A percentile compares a stretch with the other conserved stretches of the same genome.
Evolutionary conservation across 257 asterid species (phyloP).

Genomic region (Cruciata laevipes): DNA sequence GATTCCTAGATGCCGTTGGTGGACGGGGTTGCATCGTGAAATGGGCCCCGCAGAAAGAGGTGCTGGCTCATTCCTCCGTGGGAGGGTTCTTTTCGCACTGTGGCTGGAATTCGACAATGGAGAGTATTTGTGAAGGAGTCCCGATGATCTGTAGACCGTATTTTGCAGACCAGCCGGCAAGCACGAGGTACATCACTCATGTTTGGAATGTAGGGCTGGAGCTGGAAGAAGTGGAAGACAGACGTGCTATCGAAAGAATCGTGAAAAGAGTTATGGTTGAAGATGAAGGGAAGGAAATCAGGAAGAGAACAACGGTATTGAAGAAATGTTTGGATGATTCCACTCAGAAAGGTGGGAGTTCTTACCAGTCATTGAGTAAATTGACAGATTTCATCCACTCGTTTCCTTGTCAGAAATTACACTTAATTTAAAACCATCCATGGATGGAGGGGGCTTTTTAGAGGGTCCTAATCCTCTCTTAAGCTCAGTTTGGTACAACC

Average conservation of each 20-base stretch:
- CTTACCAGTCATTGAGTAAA: not conserved
- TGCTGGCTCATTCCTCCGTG: conserved; percentile 15
- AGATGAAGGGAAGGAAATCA: conserved; percentile 9
- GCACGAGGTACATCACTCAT: conserved; percentile 13
- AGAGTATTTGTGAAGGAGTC: conserved; percentile 17
- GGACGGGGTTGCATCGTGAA: conserved; percentile 21
- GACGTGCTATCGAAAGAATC: not conserved
- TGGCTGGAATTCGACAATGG: conserved; percentile 18
- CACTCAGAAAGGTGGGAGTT: not conserved
- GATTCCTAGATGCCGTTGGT: not conserved
- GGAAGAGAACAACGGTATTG: not conserved
- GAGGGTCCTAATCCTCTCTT: too few species aligned
- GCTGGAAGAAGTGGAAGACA: conserved; percentile 9
- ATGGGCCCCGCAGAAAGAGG: conserved; percentile 33
- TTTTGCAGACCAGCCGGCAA: conserved; percentile 11
- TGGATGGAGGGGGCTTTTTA: too few species aligned
- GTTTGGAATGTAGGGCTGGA: conserved; percentile 24
- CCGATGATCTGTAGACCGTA: conserved; percentile 14
- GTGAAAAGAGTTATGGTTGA: conserved; percentile 18
- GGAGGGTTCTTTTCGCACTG: conserved; percentile 23
- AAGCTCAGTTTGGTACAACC: too few species aligned
- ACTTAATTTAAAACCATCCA: too few species aligned
- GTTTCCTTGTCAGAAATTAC: not conserved
- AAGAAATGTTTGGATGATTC: not conserved
- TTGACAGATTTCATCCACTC: not conserved